Percentiles rank a stretch among this genome's conserved stretches.
Conservation (phyloP, 768 basidiomycete genomes). For the Phaeolepiota aurea region DNA sequence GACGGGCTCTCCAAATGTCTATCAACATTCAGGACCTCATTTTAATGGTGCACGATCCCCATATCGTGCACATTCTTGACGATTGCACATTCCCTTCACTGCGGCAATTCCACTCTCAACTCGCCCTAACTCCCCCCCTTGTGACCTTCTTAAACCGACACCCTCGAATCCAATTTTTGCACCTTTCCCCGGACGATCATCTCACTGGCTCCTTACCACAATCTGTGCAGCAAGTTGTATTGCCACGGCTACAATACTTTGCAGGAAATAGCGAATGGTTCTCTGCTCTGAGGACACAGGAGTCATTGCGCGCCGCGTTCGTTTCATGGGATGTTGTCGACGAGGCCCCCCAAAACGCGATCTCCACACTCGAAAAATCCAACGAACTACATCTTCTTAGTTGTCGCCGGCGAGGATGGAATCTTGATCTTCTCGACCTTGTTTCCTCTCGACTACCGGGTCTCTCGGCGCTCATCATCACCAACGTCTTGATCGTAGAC, state of each 20-base stretch:
- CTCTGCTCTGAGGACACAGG: slow-evolving; percentile 15
- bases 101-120: slow-evolving; percentile 25
- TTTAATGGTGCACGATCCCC: slow-evolving; percentile 22
- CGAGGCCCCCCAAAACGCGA: slow-evolving; percentile 18
- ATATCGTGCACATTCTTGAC: slow-evolving; percentile 15
- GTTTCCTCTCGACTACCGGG: slow-evolving; percentile 23
- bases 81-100: slow-evolving; percentile 17
- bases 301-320: slow-evolving; percentile 24
- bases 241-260: slow-evolving; percentile 27
- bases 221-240: slow-evolving; percentile 8
- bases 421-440: slow-evolving; percentile 26
- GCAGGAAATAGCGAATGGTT: slow-evolving; percentile 25
- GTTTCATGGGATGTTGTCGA: slow-evolving; percentile 25
- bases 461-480: slow-evolving; percentile 22
- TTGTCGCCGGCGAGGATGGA: slow-evolving; percentile 30
- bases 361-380: slow-evolving; percentile 21
- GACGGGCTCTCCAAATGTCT: slow-evolving; percentile 16
- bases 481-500: slow-evolving; percentile 27
- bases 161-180: slow-evolving; percentile 22
- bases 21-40: slow-evolving; percentile 20
- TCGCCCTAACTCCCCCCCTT: slow-evolving; percentile 20
- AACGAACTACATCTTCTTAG: slow-evolving; percentile 25
- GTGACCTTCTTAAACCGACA: slow-evolving; percentile 26
- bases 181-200: slow-evolving; percentile 18
- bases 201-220: slow-evolving; percentile 6